These are phyloP conservation scores for Antitrichia curtipendula DNA, from an alignment of 225 moss, liverwort and hornwort genomes.

Conservation along the genomic window DNA sequence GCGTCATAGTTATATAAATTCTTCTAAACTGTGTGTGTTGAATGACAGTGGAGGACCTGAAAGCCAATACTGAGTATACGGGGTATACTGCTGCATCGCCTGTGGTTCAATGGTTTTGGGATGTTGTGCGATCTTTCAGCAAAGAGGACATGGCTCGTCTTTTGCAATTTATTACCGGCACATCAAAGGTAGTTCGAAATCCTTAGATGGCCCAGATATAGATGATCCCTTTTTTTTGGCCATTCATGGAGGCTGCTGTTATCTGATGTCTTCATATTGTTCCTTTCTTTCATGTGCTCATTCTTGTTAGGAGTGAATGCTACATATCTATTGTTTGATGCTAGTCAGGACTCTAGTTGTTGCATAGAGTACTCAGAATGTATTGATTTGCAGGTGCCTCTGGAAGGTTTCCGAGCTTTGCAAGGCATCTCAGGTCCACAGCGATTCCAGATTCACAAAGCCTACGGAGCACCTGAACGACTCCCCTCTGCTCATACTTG, in stretches of 20 bases:
- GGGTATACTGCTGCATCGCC: conserved; percentile 84
- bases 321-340: not conserved
- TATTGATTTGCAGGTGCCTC: conserved; percentile 50
- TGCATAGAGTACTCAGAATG: not conserved
- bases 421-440: conserved; percentile 99
- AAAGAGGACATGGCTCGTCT: conserved; percentile 98
- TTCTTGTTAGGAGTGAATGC: not conserved
- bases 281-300: not conserved
- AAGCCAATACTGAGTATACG: conserved; percentile 88
- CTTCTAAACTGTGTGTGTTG: not conserved
- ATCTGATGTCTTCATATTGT: not conserved
- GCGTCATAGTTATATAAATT: not conserved
- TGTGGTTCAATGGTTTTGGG: conserved; percentile 98
- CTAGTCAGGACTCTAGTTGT: not conserved
- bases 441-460: conserved; percentile 93
- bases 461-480: conserved; percentile 88
- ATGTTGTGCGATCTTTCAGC: conserved; percentile 74
- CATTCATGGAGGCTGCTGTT: not conserved
- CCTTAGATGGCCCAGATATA: not conserved
- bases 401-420: conserved; percentile 95
- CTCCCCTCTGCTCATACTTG: conserved; percentile 96
- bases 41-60: conserved; percentile 80
- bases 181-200: conserved; percentile 59
- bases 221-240: not conserved
- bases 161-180: conserved; percentile 93